Evolutionary conservation across 257 asterid species (phyloP).

Genomic region (Jasminum sambac): DNA sequence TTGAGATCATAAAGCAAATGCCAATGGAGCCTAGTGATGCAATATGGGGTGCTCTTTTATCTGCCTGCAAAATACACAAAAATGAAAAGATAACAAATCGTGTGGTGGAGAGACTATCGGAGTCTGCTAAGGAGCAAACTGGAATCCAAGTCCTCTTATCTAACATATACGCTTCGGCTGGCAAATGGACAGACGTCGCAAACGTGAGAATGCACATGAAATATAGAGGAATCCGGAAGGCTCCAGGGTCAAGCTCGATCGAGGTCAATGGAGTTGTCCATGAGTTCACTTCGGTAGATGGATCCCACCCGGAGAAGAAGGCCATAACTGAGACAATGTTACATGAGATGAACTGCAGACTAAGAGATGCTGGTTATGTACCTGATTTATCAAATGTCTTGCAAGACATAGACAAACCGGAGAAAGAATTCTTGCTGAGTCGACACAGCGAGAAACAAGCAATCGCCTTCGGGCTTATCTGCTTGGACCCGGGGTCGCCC

Average conservation of each 20-base stretch:
- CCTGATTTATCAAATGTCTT: slow-evolving; percentile 50
- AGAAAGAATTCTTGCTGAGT: slow-evolving; percentile 48
- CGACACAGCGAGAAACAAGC: slow-evolving; percentile 60
- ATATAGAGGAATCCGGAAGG: slow-evolving; percentile 48
- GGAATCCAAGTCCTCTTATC: slow-evolving; percentile 55
- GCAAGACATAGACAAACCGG: slow-evolving; percentile 43
- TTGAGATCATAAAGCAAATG: slow-evolving; percentile 37
- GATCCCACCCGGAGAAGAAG: slow-evolving; percentile 33
- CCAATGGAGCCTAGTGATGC: slow-evolving; percentile 45
- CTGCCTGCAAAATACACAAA: slow-evolving; percentile 46
- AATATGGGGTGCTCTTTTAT: slow-evolving; percentile 45
- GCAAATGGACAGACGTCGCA: slow-evolving; percentile 58
- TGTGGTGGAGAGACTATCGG: slow-evolving; percentile 30
- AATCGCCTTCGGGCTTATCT: slow-evolving; percentile 50
- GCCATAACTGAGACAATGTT: slow-evolving; percentile 39
- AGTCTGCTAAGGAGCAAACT: slow-evolving; percentile 27
- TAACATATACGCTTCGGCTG: slow-evolving; percentile 49
- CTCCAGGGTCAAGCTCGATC: slow-evolving; percentile 53
- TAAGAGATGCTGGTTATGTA: slow-evolving; percentile 43
- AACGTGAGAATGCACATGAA: slow-evolving; percentile 49
- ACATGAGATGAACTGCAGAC: slow-evolving; percentile 41
- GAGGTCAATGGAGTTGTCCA: slow-evolving; percentile 47
- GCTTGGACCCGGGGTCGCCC: slow-evolving; percentile 35
- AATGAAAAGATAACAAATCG: slow-evolving; percentile 35
- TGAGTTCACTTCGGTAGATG: slow-evolving; percentile 53